Base-by-base conservation (phyloP, 192 early-diverging fungal genomes). In the Anaeromyces robustus region DNA sequence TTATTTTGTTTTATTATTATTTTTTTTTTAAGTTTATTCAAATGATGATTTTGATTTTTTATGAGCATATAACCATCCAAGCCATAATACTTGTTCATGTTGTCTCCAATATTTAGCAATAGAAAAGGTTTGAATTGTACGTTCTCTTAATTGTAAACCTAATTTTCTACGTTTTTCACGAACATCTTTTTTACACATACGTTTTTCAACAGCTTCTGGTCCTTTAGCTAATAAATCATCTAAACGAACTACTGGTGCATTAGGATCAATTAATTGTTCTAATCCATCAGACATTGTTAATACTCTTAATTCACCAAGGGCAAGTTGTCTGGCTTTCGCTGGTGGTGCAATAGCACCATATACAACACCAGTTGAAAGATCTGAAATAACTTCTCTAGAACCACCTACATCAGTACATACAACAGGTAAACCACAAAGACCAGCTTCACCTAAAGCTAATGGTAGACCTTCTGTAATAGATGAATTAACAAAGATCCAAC, bases 401-500 rank as follows among this genome's bases (percentile, higher is more conserved):
- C 84, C 84, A 26, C 84, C 84, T 17, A 85, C 84, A 79, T 85
- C 84, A 29, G 84, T 85, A 78, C 84, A 85, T 30, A 85, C 84
- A 18, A 85, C 84, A 16, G 84, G 84, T 32, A 85, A 77, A 31
- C 84, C 84, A 68, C 84, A 85, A 19, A 85, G 41, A 28, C 84
- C 84, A 31, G 84, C 84, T 79, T 85, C 84, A 29, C 84, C 84
- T 26, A 85, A 78, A 18, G 84, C 84, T 43, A 85, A 77, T 37
- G 84, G 84, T n/a, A 85, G 77, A 29, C 84, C 84, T 83, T 85
- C 84, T 12, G 84, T 85, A 30, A 85, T 87, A 4, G 86, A 87
- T 22, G 86, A 87, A 77, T 87, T 87, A 80, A 87, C 86, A 83
- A 87, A 87, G 2, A 87, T 81, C 84, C 84, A 88, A 52, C 86